Percentiles rank a stretch among this genome's conserved stretches.
phyloP scores from a whole-genome alignment of 2,329 filamentous ascomycete species.

The Diaporthe sp. region DNA sequence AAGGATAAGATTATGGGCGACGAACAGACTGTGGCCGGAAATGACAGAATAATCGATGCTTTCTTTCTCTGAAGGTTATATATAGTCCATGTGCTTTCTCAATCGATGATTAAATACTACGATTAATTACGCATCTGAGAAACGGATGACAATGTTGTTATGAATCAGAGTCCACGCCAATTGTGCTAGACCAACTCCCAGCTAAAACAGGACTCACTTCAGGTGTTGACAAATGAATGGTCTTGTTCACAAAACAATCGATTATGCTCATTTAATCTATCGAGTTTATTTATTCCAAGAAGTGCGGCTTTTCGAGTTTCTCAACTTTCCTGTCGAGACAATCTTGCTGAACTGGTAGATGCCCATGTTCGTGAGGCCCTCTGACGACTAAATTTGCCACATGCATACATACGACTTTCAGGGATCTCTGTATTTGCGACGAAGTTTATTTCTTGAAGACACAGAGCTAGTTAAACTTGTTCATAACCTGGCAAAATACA shows the following conservation, averaged over 20 bases:
- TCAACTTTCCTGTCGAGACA: too few relatives aligned
- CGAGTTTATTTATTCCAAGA: too few relatives aligned
- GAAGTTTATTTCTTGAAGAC: rapidly evolving
- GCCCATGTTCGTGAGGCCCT: too few relatives aligned
- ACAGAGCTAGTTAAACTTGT: neutral
- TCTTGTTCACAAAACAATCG: neutral
- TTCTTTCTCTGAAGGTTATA: too few relatives aligned
- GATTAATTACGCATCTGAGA: neutral
- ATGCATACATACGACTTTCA: too few relatives aligned
- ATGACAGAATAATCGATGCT: neutral
- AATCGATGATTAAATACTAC: neutral
- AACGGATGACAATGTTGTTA: neutral
- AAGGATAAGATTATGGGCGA: neutral
- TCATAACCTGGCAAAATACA: neutral
- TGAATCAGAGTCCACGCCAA: too few relatives aligned
- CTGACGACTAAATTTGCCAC: too few relatives aligned
- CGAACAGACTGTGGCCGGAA: neutral
- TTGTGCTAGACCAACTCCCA: neutral
- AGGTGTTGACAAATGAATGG: neutral
- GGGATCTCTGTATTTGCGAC: neutral
- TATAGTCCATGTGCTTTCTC: neutral
- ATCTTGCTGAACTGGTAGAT: too few relatives aligned
- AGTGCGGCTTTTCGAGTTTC: too few relatives aligned
- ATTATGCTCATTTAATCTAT: too few relatives aligned
- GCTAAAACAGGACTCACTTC: neutral